phyloP scores from a whole-genome alignment of 169 alveolate genomes.

The Babesia ovata region DNA sequence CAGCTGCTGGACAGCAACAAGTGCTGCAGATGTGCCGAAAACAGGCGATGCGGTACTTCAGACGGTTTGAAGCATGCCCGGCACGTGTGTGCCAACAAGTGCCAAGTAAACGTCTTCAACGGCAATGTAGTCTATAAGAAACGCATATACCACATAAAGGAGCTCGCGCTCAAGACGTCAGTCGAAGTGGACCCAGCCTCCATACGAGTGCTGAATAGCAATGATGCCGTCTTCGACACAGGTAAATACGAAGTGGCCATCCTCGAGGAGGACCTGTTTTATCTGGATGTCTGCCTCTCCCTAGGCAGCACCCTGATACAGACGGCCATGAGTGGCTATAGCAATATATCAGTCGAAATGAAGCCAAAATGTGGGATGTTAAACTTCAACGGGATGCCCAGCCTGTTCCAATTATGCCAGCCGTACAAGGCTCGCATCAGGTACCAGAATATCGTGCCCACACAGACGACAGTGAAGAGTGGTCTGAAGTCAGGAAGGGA shows the following conservation, averaged over 20 bases:
- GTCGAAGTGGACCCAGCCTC: constrained; percentile 12
- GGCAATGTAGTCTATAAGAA: constrained; percentile 21
- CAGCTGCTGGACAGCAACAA: constrained; percentile 11
- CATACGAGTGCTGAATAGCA: constrained; percentile 10
- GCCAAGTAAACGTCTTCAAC: constrained; percentile 7
- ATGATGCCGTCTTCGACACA: background rate
- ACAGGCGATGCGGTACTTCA: background rate
- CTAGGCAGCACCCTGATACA: constrained; percentile 39
- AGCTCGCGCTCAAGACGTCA: constrained; percentile 28
- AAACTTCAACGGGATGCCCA: constrained; percentile 69
- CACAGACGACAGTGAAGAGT: background rate
- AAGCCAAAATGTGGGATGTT: constrained; percentile 75
- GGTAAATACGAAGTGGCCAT: constrained; percentile 44
- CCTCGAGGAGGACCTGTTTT: constrained; percentile 56
- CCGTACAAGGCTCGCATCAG: constrained; percentile 63
- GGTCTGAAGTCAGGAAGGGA: background rate
- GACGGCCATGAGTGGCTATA: constrained; percentile 7
- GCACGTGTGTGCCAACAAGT: background rate
- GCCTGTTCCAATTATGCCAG: constrained; percentile 71
- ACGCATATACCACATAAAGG: constrained; percentile 45
- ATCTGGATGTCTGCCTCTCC: constrained; percentile 19
- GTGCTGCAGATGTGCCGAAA: background rate
- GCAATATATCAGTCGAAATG: constrained; percentile 69
- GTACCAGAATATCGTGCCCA: constrained; percentile 32
- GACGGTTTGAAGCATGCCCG: background rate